phyloP scores from a whole-genome alignment of 2,329 filamentous ascomycete genomes.

The Aureobasidium leucospermi region DNA sequence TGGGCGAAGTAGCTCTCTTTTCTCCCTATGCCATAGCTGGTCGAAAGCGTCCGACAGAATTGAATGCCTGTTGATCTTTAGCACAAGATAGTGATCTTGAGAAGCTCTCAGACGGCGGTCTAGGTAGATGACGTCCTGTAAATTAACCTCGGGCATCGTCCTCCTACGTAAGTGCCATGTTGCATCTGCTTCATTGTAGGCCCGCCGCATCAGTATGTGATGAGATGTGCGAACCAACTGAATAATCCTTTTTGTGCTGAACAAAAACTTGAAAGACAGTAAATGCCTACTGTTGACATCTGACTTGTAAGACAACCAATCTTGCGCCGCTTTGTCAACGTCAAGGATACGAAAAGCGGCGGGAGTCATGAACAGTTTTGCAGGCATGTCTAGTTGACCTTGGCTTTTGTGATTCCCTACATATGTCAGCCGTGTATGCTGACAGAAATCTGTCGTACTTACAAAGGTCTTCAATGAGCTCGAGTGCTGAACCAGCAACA shows the following conservation, averaged over 20 bases:
- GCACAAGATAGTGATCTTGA: slow-evolving; percentile 34
- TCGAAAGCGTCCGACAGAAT: slow-evolving; percentile 53
- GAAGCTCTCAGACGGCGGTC: slow-evolving; percentile 28
- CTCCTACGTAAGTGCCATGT: slow-evolving; percentile 12
- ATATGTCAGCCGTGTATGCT: slow-evolving; percentile 17
- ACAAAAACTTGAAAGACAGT: slow-evolving; percentile 73
- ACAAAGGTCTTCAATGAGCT: slow-evolving; percentile 55
- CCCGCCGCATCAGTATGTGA: slow-evolving; percentile 66
- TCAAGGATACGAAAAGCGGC: slow-evolving; percentile 72
- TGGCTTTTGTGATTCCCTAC: slow-evolving; percentile 9
- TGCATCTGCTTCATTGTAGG: slow-evolving; percentile 15
- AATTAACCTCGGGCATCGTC: slow-evolving; percentile 3
- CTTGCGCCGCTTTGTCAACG: slow-evolving; percentile 63
- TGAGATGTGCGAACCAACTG: slow-evolving; percentile 85
- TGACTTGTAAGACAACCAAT: slow-evolving; percentile 57
- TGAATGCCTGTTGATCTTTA: slow-evolving; percentile 37
- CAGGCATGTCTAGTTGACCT: slow-evolving; percentile 46
- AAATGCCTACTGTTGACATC: slow-evolving; percentile 64
- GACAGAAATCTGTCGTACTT: background rate
- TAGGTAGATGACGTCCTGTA: slow-evolving; percentile 17
- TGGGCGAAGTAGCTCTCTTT: slow-evolving; percentile 72
- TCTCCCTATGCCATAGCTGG: slow-evolving; percentile 81
- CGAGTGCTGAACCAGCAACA: slow-evolving; percentile 68
- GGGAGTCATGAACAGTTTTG: slow-evolving; percentile 65
- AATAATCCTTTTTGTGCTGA: slow-evolving; percentile 63